Conservation (phyloP, 805 yeast species). For the Candida dendrica region DNA sequence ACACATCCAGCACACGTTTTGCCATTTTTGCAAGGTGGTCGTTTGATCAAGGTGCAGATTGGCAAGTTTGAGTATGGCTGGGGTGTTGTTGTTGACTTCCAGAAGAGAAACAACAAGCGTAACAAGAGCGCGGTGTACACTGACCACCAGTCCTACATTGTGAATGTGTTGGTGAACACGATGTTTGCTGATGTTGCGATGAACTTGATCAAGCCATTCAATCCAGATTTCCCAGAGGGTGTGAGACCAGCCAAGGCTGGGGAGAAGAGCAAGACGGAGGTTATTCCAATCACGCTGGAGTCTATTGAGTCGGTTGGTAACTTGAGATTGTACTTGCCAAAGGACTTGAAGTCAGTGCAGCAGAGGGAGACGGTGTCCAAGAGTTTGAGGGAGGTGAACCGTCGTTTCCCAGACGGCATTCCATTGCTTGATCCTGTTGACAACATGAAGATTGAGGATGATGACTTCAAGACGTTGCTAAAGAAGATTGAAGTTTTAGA, state of each 20-base stretch:
- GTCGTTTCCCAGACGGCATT: constrained; percentile 83
- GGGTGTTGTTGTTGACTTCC: constrained; percentile 80
- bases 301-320: constrained; percentile 73
- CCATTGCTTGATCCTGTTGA: constrained; percentile 88
- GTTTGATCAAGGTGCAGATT: constrained; percentile 66
- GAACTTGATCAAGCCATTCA: constrained; percentile 68
- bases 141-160: constrained; percentile 87
- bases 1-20: constrained; percentile 87
- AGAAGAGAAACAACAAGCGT: constrained; percentile 62
- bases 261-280: constrained; percentile 66
- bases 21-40: constrained; percentile 82
- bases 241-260: constrained; percentile 75
- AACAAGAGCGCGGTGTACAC: constrained; percentile 49
- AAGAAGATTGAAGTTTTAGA: constrained; percentile 81
- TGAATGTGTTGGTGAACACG: constrained; percentile 72
- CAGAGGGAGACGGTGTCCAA: constrained; percentile 57
- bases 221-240: constrained; percentile 79
- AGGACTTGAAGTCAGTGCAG: constrained; percentile 57
- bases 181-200: constrained; percentile 83
- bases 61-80: constrained; percentile 77
- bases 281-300: constrained; percentile 77
- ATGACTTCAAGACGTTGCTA: constrained; percentile 61
- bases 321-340: constrained; percentile 74
- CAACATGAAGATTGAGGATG: constrained; percentile 87
- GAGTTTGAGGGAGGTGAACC: constrained; percentile 71